Base-by-base conservation (phyloP, 768 basidiomycete genomes). In the Gloeopeniophorella convolvens region DNA sequence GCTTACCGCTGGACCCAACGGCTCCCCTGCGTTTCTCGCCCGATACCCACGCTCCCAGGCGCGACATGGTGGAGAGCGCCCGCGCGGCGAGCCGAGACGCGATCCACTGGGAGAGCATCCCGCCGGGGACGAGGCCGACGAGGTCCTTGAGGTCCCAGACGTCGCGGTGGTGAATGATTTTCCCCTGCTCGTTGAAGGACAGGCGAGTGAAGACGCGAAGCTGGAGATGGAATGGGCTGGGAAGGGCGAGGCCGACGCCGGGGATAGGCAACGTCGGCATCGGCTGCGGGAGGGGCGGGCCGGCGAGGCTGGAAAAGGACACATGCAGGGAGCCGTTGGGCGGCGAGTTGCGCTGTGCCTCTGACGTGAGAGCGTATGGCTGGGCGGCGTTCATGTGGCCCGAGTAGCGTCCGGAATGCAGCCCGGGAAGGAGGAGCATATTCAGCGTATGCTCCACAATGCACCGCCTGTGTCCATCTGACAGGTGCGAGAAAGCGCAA, bases 401-500 rank as follows among this genome's bases (percentile, higher is more conserved):
- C 33, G 42, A 44, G 53, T 34, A 41, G 61, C 48, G 60, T 24
- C 45, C 9, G 67, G 66, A 48, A 51, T 85, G 83, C 62, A 85
- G 71, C 51, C 80, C 83, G 1, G 89, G 89, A 42, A 90, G 74
- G 52, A 89, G 68, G 45, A 89, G 71, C 33, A 90, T 69, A 63
- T 91, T 81, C 49, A 90, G 73, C 1, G 84, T 88, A 63, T 89
- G 89, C 61, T 89, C 83, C 39, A 90, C 79, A 21, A 89, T 82
- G 34, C 77, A 77, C 65, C 79, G 82, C 48, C 78, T 76, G 60
- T 83, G 80, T 16, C 86, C 85, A 63, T 89, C 88, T 89, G 50
- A 20, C 46, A 28, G 24, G 23, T 21, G 23, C 30, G 27, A 11
- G 45, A 27, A 50, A 28, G 36, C 20, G 18, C 27, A 39, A 40